Conservation (phyloP, 73 alveolate genomes). For the Paramecium tetraurelia region DNA sequence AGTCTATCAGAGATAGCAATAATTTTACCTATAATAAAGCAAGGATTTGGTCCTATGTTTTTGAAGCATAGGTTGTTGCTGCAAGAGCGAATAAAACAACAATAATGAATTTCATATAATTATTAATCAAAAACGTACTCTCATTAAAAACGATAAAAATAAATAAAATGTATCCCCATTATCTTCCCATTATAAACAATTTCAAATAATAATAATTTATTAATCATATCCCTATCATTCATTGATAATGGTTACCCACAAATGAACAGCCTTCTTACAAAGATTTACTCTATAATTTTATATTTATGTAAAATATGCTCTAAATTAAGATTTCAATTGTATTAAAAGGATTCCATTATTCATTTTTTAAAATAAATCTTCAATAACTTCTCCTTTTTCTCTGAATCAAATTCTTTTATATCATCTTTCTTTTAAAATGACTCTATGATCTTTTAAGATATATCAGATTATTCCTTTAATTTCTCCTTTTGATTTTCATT, state of each 20-base stretch:
- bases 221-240: not conserved
- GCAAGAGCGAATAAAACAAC: not conserved
- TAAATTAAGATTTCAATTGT: constrained; percentile 69
- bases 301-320: not conserved
- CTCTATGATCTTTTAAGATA: not conserved
- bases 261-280: not conserved
- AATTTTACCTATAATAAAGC: not conserved
- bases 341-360: constrained; percentile 84
- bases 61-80: constrained; percentile 1
- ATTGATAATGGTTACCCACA: not conserved
- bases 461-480: constrained; percentile 63
- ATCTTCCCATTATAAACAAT: not conserved
- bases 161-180: not conserved
- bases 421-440: constrained; percentile 67
- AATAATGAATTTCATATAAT: not conserved
- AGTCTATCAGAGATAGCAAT: not conserved
- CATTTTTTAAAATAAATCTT: constrained; percentile 81
- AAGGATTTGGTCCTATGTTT: constrained; percentile 15
- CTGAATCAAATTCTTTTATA: constrained; percentile 83
- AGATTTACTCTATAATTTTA: not conserved
- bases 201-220: not conserved
- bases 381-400: constrained; percentile 82
- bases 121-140: not conserved
- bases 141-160: constrained; percentile 23
- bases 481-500: constrained; percentile 70